Base-by-base conservation (phyloP, 2,329 filamentous ascomycete genomes). In the Claviceps purpurea region DNA sequence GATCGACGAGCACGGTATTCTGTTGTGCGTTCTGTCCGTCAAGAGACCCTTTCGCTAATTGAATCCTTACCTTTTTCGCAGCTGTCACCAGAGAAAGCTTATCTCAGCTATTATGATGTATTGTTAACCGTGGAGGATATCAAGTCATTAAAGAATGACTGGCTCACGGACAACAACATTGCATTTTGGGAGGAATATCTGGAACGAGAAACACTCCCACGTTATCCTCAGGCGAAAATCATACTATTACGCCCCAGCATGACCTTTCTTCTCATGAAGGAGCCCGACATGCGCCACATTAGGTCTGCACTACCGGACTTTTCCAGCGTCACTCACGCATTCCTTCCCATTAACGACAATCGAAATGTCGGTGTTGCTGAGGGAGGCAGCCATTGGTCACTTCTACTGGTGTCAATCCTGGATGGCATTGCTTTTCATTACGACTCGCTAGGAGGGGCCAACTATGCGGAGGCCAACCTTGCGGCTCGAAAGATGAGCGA, bases 171-270 rank as follows among this genome's bases (percentile, higher is more conserved):
- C 67, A 96, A 95, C 72, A 90, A 89, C 60, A 97, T 98, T 59
- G 85, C 89, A 49, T 97, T 98, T 66, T 98, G 93, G 91, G 87
- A 97, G 77, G 91, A 97, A 77, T 95, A 82, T 65, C 82, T 98
- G 58, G 93, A 98, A 68, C 87, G 83, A 56, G 91, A 97, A 72
- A 83, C 89, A 55, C 82, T 98, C 30, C 74, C 75, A 34, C 79
- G 82, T 60, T 95, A 86, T 64, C 87, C 87, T 10, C 82, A 87
- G 63, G 89, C 89, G 20, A 81, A 89, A 57, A 95, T 98, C 65
- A 77, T 91, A 55, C 86, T 98, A 52, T 82, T 98, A 30, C 87
- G 91, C 13, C 93, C 93, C 1, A 87, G 84, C 62, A 95, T 97
- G 87, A 84, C 87, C 52, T 94, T 93, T 66, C 82, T 97, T 68